Conservation (phyloP, 106 monocot genomes). For the Triglochin maritima region DNA sequence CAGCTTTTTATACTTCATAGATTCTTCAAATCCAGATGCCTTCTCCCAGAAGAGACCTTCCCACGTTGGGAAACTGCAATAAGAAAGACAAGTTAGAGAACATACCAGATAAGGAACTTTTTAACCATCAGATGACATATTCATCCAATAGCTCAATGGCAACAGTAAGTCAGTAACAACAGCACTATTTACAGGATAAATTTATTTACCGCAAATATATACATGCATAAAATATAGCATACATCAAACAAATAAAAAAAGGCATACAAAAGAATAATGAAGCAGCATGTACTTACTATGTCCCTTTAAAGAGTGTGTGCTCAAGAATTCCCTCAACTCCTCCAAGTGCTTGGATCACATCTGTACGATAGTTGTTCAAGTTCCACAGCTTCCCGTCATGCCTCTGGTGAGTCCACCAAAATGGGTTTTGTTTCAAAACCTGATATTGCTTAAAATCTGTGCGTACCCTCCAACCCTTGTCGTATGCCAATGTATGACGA, state of each 20-base stretch:
- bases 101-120: too few species aligned
- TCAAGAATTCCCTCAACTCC: slow-evolving; percentile 98
- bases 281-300: slow-evolving; percentile 60
- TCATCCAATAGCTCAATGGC: too few species aligned
- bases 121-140: too few species aligned
- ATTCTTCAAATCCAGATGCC: slow-evolving; percentile 99
- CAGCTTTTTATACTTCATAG: slow-evolving; percentile 99
- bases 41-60: slow-evolving; percentile 99
- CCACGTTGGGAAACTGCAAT: slow-evolving; percentile 90
- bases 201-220: too few species aligned
- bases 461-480: slow-evolving; percentile 98
- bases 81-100: slow-evolving; percentile 2
- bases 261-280: background rate
- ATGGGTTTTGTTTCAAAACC: slow-evolving; percentile 97
- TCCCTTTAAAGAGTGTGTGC: slow-evolving; percentile 96
- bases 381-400: slow-evolving; percentile 99
- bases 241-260: background rate
- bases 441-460: slow-evolving; percentile 99
- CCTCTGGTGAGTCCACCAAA: slow-evolving; percentile 99
- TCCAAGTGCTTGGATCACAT: slow-evolving; percentile 99
- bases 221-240: background rate
- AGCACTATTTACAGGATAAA: too few species aligned
- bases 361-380: slow-evolving; percentile 95
- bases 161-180: too few species aligned
- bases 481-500: slow-evolving; percentile 95